Percentiles rank a stretch among this genome's conserved stretches.
Evolutionary conservation across 148 eudicot species (phyloP).

Genomic region (Amaranthus hypochondriacus): DNA sequence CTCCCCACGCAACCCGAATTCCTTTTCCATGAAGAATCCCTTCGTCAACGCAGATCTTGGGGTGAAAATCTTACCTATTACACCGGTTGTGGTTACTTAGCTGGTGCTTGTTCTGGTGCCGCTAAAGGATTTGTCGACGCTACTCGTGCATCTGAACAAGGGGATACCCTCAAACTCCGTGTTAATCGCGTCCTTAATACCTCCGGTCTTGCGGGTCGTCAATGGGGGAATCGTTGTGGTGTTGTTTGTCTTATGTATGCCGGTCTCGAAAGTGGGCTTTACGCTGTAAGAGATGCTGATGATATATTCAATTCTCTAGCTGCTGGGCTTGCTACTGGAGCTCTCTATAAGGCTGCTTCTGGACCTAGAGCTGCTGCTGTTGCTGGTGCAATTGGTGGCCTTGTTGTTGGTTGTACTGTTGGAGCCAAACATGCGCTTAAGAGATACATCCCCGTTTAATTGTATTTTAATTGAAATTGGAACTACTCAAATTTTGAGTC

Average conservation of each 20-base stretch:
- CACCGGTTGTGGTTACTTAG: conserved; percentile 73
- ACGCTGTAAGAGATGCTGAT: conserved; percentile 55
- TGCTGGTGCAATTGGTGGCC: conserved; percentile 83
- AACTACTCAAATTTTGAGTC: too few species aligned
- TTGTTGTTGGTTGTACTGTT: conserved; percentile 64
- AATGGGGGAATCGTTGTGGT: conserved; percentile 66
- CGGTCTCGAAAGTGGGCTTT: conserved; percentile 77
- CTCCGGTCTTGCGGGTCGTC: conserved; percentile 59
- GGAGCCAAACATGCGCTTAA: conserved; percentile 56
- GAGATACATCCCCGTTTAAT: conserved; percentile 63
- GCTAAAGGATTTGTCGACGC: conserved; percentile 49
- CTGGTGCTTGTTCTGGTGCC: conserved; percentile 62
- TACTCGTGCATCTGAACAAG: conserved; percentile 43
- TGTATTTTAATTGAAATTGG: too few species aligned
- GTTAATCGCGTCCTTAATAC: conserved; percentile 64
- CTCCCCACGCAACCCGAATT: conserved; percentile 80
- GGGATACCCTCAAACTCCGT: conserved; percentile 60
- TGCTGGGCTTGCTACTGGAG: conserved; percentile 88
- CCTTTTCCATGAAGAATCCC: conserved; percentile 74
- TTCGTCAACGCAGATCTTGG: conserved; percentile 77
- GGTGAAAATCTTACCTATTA: conserved; percentile 84
- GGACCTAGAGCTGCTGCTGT: conserved; percentile 79
- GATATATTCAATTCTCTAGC: conserved; percentile 71
- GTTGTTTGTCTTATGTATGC: conserved; percentile 76
- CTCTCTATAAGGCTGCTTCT: conserved; percentile 64